Evolutionary conservation across 1,284 basidiomycete genomes (phyloP).

Genomic region (Exsudoporus floridanus): DNA sequence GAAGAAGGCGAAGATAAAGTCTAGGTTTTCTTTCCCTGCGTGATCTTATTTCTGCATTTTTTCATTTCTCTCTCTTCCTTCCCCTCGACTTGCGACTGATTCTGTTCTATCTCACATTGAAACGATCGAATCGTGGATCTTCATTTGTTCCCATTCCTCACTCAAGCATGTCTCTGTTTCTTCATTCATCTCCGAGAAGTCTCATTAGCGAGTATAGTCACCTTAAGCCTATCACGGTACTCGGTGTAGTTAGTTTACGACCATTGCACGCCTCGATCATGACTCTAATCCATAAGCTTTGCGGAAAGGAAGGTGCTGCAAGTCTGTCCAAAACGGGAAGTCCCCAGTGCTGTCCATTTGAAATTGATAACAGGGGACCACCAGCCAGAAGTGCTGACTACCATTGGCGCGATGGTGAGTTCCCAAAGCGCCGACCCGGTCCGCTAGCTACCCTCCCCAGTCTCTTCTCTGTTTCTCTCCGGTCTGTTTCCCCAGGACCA

Average conservation of each 20-base stretch:
- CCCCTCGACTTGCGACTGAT: slow-evolving; percentile 3
- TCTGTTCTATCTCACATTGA: slow-evolving; percentile 12
- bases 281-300: slow-evolving; percentile 20
- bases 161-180: slow-evolving; percentile 6
- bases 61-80: slow-evolving; percentile 3
- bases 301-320: background rate
- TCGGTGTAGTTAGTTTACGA: slow-evolving; percentile 29
- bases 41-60: slow-evolving; percentile 9
- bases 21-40: background rate
- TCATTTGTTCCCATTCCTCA: slow-evolving; percentile 10
- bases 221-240: slow-evolving; percentile 6
- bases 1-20: slow-evolving; percentile 7
- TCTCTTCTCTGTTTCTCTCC: background rate
- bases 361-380: slow-evolving; percentile 27
- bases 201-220: slow-evolving; percentile 16
- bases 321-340: slow-evolving; percentile 8
- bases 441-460: background rate
- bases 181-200: slow-evolving; percentile 3
- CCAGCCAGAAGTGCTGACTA: background rate
- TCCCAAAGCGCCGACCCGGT: background rate
- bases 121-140: slow-evolving; percentile 19
- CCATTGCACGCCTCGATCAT: slow-evolving; percentile 16
- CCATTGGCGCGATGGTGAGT: slow-evolving; percentile 11
- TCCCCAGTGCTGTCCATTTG: slow-evolving; percentile 16
- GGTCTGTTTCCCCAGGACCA: background rate